These are phyloP conservation scores for Diaporthe longicolla DNA, from an alignment of 2,329 filamentous ascomycete species.

Conservation along the genomic window DNA sequence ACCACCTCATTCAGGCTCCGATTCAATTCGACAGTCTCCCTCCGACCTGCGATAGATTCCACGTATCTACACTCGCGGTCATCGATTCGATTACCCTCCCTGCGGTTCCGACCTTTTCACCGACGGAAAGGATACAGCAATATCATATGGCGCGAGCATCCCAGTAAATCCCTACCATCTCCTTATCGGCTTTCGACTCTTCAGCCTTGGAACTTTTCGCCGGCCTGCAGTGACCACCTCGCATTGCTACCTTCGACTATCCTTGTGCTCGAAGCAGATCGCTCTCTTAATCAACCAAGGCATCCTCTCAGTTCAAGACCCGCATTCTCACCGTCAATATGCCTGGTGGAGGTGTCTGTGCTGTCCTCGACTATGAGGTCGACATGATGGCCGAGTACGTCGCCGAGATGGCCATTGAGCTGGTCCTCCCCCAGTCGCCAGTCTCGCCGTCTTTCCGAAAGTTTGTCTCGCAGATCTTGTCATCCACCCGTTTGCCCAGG, in stretches of 20 bases:
- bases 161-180: slow-evolving; percentile 51
- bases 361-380: slow-evolving; percentile 96
- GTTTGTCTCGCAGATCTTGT: slow-evolving; percentile 91
- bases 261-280: slow-evolving; percentile 59
- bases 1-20: slow-evolving; percentile 17
- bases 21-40: slow-evolving; percentile 32
- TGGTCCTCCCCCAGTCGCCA: slow-evolving; percentile 65
- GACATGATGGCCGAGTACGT: slow-evolving; percentile 97
- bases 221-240: slow-evolving; percentile 48
- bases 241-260: slow-evolving; percentile 48
- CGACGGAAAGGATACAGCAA: slow-evolving; percentile 38
- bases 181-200: slow-evolving; percentile 50
- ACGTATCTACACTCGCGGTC: slow-evolving; percentile 20
- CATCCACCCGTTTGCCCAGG: slow-evolving; percentile 89
- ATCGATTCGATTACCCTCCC: slow-evolving; percentile 25
- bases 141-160: slow-evolving; percentile 55
- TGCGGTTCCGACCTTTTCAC: background rate
- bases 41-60: slow-evolving; percentile 16
- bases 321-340: slow-evolving; percentile 61
- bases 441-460: slow-evolving; percentile 85
- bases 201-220: slow-evolving; percentile 53
- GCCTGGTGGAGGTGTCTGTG: slow-evolving; percentile 85
- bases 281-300: slow-evolving; percentile 43
- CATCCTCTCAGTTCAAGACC: slow-evolving; percentile 43
- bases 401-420: slow-evolving; percentile 82